Evolutionary conservation across 2,329 filamentous ascomycete genomes (phyloP), one percentile per base, ranked within the genome.

Genomic region (Xenosphaeropsis pyriputrescens): DNA sequence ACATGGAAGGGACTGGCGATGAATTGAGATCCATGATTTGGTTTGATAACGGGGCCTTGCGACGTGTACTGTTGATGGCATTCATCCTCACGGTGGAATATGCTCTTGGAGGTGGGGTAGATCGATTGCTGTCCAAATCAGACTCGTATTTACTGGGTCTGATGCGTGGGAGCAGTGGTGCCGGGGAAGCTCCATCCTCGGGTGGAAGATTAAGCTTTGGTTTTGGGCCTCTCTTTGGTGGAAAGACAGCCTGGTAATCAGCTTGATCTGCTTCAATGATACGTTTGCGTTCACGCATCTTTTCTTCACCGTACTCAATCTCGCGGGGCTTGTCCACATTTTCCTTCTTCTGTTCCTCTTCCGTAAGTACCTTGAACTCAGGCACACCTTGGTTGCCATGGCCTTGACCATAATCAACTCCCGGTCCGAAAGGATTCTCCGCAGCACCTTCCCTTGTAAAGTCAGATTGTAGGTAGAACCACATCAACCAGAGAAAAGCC

Each of bases 401-500:
- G 42, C 74, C 70, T 1, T 72, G 60, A 7, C 66, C 70, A 44
- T 80, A 80, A 50, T 79, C 75, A 2, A 80, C 72, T 11, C 75
- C 77, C 9, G 65, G 56, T 0, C 91, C 91, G 50, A 95, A 98
- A 0, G 91, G 91, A 51, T 98, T 98, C 48, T 84, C 79, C 35
- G 85, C 70, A 33, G 85, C 89, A 39, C 84, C 85, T 50, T 94
- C 84, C 48, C 81, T 76, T 0, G 84, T 84, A 48, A 95, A 96
- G 55, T 95, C 85, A 18, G 88, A 94, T 57, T 98, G 91, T 14
- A 98, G 70, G 54, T 98, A 96, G 67, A 91, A 95, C 91, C 91
- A 98, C 77, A 98, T 93, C 45, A 98, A 66, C 91, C 91, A 98
- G 15, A 98, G 63, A 49, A 98, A 98, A 1, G 89, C 89, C 33